Conservation (phyloP, 2,329 filamentous ascomycete genomes). For the Xylariales sp. region DNA sequence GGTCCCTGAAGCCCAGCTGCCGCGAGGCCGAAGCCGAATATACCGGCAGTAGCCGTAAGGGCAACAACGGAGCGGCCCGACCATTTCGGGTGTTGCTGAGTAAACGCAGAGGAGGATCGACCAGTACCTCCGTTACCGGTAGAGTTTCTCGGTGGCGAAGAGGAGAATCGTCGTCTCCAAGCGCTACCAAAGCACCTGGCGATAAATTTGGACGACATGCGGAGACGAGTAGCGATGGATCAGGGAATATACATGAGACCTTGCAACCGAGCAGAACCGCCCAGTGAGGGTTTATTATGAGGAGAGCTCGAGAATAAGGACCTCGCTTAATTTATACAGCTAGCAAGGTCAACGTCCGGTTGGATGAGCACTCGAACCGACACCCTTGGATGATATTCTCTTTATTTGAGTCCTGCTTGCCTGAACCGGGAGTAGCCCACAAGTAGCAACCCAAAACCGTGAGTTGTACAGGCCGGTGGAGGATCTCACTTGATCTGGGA, state of each 20-base stretch:
- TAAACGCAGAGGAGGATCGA: conserved; percentile 12
- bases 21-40: conserved; percentile 25
- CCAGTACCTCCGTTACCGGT: conserved; percentile 12
- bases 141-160: conserved; percentile 13
- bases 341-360: no score
- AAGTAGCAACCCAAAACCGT: no score
- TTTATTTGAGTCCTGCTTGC: no score
- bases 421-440: no score
- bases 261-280: no score
- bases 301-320: no score
- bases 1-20: conserved; percentile 18
- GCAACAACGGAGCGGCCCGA: conserved; percentile 24
- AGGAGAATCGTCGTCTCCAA: conserved; percentile 16
- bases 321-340: no score
- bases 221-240: background rate
- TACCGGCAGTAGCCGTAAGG: conserved; percentile 25
- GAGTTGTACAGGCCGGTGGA: no score
- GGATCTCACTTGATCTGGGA: no score
- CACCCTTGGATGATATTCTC: no score
- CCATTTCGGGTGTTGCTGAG: conserved; percentile 19
- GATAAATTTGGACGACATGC: conserved; percentile 19
- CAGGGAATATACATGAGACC: background rate
- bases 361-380: no score
- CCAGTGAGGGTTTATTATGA: no score
- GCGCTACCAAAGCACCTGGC: conserved; percentile 14